Percentiles rank a stretch among this genome's conserved stretches.
Evolutionary conservation across 257 asterid species (phyloP).

Genomic region (Solanum acaule): DNA sequence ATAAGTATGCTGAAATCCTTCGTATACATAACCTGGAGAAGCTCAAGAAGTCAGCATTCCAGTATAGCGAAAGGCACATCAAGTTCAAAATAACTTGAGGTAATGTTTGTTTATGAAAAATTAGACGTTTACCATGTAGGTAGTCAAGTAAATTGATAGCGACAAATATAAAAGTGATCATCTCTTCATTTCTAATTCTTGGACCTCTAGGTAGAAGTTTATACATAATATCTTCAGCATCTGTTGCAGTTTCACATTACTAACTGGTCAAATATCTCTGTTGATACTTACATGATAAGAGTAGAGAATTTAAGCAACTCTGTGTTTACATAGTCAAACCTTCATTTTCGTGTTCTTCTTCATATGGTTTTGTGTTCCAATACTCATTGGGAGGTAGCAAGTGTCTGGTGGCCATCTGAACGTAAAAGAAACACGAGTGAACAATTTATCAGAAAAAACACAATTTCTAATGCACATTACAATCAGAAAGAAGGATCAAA

Average conservation of each 20-base stretch:
- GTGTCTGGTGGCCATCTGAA: slow-evolving; percentile 36
- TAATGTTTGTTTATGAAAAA: background rate
- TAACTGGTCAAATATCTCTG: background rate
- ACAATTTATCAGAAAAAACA: background rate
- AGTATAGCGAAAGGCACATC: background rate
- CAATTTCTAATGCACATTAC: background rate
- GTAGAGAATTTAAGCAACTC: background rate
- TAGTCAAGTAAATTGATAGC: background rate
- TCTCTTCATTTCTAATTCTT: slow-evolving; percentile 20
- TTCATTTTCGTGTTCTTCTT: background rate
- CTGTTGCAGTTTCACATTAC: slow-evolving; percentile 8
- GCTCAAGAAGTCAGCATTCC: background rate
- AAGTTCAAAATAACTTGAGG: background rate
- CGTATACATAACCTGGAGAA: slow-evolving; percentile 32
- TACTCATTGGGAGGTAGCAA: slow-evolving; percentile 19
- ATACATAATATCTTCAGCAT: slow-evolving; percentile 21
- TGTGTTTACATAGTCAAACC: background rate
- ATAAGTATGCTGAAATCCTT: slow-evolving; percentile 35
- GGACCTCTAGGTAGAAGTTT: slow-evolving; percentile 36
- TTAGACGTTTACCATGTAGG: background rate
- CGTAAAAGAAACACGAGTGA: background rate
- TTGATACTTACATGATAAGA: background rate
- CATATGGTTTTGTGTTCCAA: background rate
- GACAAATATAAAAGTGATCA: background rate
- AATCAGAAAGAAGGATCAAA: background rate